Conservation (phyloP, 1,139 yeast species). For the Pichia terricola region DNA sequence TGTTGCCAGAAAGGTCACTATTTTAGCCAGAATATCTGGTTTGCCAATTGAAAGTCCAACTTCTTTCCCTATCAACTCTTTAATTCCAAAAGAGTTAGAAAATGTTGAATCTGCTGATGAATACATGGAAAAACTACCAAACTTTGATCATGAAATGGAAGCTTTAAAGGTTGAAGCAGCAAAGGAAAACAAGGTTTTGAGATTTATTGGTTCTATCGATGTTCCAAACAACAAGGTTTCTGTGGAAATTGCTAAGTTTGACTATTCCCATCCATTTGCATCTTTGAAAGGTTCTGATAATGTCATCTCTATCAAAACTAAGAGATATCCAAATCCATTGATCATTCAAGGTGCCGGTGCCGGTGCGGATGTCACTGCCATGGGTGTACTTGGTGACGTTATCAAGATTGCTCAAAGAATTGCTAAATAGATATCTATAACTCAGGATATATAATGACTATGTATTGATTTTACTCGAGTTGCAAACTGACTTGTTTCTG, state of each 20-base stretch:
- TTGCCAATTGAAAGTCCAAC: slow-evolving; percentile 80
- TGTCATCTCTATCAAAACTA: slow-evolving; percentile 82
- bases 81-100: slow-evolving; percentile 83
- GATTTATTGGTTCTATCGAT: slow-evolving; percentile 91
- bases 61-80: slow-evolving; percentile 90
- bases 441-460: neutral
- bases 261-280: slow-evolving; percentile 89
- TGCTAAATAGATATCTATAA: slow-evolving; percentile 25
- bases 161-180: slow-evolving; percentile 73
- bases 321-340: slow-evolving; percentile 86
- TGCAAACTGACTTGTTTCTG: neutral
- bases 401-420: slow-evolving; percentile 86
- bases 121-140: slow-evolving; percentile 70
- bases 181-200: slow-evolving; percentile 72
- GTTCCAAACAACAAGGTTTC: slow-evolving; percentile 55
- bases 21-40: slow-evolving; percentile 88
- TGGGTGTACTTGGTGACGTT: slow-evolving; percentile 92
- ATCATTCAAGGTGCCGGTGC: slow-evolving; percentile 99
- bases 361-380: slow-evolving; percentile 97
- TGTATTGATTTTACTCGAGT: neutral
- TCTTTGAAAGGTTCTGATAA: slow-evolving; percentile 92
- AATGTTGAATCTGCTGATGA: slow-evolving; percentile 64
- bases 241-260: slow-evolving; percentile 83
- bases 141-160: slow-evolving; percentile 73
- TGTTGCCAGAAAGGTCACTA: slow-evolving; percentile 96